phyloP scores from a whole-genome alignment of 2,329 filamentous ascomycete genomes.

The Aspergillus sojae region DNA sequence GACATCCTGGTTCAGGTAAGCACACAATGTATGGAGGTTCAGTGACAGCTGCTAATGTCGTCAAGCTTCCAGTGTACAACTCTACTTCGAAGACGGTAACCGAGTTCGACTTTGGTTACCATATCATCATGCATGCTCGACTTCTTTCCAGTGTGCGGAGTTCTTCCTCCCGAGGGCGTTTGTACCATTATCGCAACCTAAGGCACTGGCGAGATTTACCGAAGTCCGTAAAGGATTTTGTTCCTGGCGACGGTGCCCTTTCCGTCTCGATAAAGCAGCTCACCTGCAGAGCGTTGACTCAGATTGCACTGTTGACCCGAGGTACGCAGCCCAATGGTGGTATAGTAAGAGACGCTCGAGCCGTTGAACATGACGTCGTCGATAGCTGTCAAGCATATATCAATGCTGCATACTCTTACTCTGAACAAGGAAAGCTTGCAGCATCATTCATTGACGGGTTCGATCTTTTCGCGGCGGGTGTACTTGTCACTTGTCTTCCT shows the following conservation, averaged over 20 bases:
- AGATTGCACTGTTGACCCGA: not conserved
- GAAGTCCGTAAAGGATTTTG: not conserved
- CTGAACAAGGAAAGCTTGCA: not conserved
- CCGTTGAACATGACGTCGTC: not conserved
- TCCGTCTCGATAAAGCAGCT: not conserved
- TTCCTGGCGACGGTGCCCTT: not conserved
- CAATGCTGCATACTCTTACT: not conserved
- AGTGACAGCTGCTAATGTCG: not conserved
- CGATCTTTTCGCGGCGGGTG: not conserved
- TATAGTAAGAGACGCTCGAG: not conserved
- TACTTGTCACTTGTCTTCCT: not conserved
- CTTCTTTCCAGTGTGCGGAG: not conserved
- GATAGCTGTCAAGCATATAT: not conserved
- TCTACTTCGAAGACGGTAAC: not conserved
- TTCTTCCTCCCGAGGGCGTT: not conserved
- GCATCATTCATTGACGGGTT: not conserved
- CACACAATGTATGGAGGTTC: not conserved
- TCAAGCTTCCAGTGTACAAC: not conserved
- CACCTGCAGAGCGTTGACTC: not conserved
- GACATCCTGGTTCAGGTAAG: not conserved
- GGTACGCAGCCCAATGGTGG: not conserved
- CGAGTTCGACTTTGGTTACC: not conserved
- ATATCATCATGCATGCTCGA: not conserved
- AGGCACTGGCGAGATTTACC: not conserved
- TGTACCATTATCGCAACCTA: not conserved